Base-by-base conservation (phyloP, 2,329 filamentous ascomycete species). In the Neopestalotiopsis clavispora region DNA sequence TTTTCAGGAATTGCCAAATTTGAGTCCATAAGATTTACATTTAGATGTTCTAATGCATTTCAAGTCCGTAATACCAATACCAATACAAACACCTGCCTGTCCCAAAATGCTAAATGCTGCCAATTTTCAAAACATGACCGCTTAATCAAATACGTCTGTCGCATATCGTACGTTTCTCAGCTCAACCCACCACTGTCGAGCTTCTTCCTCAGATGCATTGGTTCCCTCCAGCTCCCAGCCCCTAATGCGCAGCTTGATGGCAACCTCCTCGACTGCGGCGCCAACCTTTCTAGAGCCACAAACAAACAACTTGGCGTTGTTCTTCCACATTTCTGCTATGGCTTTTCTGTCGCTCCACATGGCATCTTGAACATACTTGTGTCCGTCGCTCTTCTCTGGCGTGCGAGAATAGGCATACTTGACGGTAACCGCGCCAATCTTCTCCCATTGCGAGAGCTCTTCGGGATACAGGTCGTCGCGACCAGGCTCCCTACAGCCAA, bases 401-500 rank as follows among this genome's bases (percentile, higher is more conserved):
- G 79, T 76, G 4, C 70, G 82, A 17, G 82, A 86, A 73, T 83
- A 89, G 0, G 86, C 86, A 71, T 83, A 82, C 1, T 82, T 80
- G 1, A 89, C 77, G 23, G 84, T 80, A 1, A 90, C 86, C 0
- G 84, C 85, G 0, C 87, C 87, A 9, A 81, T 73, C 1, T 75
- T 70, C 42, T 84, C 81, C 87, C 87, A 89, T 10, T 71, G 73
- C 17, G 77, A 75, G 13, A 86, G 74, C 34, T 82, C 79, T 1
- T 79, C 76, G 0, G 77, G 69, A 71, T 87, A 87, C 2, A 86
- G 72, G 2, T 79, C 73, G 66, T 87, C 86, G n/a, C 74, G 77
- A 3, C 78, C 77, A 5, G 80, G 79, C n/a, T 78, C 73, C 32
- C 82, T 81, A 72, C 84, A 86, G 28, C 85, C 86, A 63, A 79